Percentiles rank a stretch among this genome's conserved stretches.
phyloP scores from a whole-genome alignment of 1,284 basidiomycete genomes.

The Caloboletus firmus region DNA sequence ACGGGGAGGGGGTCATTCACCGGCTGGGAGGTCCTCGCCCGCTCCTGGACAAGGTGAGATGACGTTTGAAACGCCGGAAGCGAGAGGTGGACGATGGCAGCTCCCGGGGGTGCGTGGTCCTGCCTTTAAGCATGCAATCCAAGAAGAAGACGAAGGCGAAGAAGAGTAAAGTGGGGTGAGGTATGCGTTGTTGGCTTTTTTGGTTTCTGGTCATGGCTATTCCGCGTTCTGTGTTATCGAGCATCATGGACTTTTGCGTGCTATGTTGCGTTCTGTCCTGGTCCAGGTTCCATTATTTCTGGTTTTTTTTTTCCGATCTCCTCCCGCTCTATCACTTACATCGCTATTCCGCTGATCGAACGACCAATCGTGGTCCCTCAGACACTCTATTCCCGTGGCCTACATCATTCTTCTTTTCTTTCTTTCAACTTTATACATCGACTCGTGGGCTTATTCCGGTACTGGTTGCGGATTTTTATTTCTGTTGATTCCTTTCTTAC shows the following conservation, averaged over 20 bases:
- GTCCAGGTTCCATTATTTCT: constrained; percentile 1
- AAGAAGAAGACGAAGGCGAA: constrained; percentile 76
- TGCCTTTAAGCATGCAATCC: constrained; percentile 64
- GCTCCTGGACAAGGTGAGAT: constrained; percentile 47
- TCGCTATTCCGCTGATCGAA: constrained; percentile 19
- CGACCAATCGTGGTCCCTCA: neutral
- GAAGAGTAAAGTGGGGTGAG: constrained; percentile 48
- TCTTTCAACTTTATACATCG: constrained; percentile 1
- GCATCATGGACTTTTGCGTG: constrained; percentile 10
- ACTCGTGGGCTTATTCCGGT: constrained; percentile 13
- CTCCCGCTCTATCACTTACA: constrained; percentile 15
- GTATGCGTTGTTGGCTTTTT: constrained; percentile 3
- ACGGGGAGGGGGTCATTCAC: constrained; percentile 54
- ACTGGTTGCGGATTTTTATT: constrained; percentile 24
- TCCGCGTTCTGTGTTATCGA: constrained; percentile 8
- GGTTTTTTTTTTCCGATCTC: constrained; percentile 5
- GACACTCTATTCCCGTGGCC: constrained; percentile 11
- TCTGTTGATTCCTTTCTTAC: neutral
- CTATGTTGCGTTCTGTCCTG: constrained; percentile 5
- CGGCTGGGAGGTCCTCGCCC: constrained; percentile 57
- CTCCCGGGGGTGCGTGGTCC: constrained; percentile 62
- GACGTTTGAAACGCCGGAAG: constrained; percentile 49
- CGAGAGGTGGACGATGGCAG: constrained; percentile 56
- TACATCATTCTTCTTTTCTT: neutral
- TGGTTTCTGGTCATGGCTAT: constrained; percentile 5